Evolutionary conservation across 2,329 filamentous ascomycete species (phyloP).

Genomic region (Huntiella savannae): DNA sequence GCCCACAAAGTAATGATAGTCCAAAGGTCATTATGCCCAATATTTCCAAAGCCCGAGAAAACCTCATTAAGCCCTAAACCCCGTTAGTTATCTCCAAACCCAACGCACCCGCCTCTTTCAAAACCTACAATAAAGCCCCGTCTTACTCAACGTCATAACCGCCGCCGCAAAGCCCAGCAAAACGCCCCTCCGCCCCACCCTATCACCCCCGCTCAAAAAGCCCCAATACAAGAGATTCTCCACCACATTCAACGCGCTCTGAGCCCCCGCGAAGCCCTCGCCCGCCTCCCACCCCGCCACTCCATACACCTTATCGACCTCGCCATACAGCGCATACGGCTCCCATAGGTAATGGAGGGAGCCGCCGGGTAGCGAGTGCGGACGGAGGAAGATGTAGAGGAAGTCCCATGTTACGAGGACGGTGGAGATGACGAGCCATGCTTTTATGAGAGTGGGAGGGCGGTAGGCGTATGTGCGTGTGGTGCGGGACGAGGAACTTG

Average conservation of each 20-base stretch:
- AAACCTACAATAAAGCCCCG: constrained; percentile 37
- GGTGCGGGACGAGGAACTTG: neutral
- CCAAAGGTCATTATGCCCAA: constrained; percentile 31
- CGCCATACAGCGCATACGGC: constrained; percentile 65
- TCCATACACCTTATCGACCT: constrained; percentile 67
- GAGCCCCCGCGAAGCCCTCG: constrained; percentile 62
- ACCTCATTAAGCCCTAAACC: constrained; percentile 34
- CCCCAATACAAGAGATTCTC: constrained; percentile 46
- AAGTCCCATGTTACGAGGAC: constrained; percentile 71
- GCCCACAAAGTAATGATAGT: constrained; percentile 35
- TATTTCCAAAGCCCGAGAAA: constrained; percentile 35
- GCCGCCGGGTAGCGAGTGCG: constrained; percentile 66
- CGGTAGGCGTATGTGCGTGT: neutral
- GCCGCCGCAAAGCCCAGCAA: constrained; percentile 32
- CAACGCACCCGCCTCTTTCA: neutral
- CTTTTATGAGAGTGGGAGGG: neutral
- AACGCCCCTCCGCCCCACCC: constrained; percentile 24
- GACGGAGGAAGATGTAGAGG: constrained; percentile 59
- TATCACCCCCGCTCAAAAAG: constrained; percentile 30
- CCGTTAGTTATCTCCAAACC: neutral
- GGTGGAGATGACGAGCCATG: constrained; percentile 55
- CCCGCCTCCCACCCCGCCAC: constrained; percentile 47
- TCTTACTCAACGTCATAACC: constrained; percentile 44
- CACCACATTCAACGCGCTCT: constrained; percentile 47
- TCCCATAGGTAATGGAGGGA: constrained; percentile 53